Evolutionary conservation across 441 rosid genomes (phyloP), one percentile per base, ranked within the genome.

Genomic region (Arabidopsis hybrid): DNA sequence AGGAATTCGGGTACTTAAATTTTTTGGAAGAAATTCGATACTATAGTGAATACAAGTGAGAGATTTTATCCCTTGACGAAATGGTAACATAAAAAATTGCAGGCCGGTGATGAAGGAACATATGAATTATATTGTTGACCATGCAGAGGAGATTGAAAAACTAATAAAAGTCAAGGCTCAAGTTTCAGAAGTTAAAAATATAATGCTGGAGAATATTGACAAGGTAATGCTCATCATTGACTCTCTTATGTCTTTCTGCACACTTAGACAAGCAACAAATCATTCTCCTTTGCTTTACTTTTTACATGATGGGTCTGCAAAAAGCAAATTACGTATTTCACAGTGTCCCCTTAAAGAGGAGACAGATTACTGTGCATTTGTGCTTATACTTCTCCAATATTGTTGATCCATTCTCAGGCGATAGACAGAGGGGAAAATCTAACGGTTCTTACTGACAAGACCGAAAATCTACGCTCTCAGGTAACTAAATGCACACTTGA

Each of bases 101-200:
- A 90, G 97, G 84, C 92, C 96, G 67, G 35, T 87, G 8, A 86
- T 94, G 96, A 91, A 94, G 76, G 96, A 91, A 77, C 97, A 91
- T 82, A 93, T 90, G 98, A 88, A 90, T 73, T 90, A 91, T 75
- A 88, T 90, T 8, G 82, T 86, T 38, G 95, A 91, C 14, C 97
- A 90, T 42, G 88, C 97, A 11, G 95, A 91, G 58, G 96, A 94
- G 79, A 94, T 91, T 62, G 97, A 89, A 65, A 89, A 94, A 78
- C 82, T 94, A 71, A 72, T 88, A 61, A 94, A 94, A 83, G 97
- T 90, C 36, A 89, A 91, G 82, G 97, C 96, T 79, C 98, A 89
- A 83, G 98, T 94, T 83, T 91, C 97, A 39, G 90, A 83, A 83
- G 98, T 94, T 55, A 89, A 91, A 85, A 87, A 90, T 76, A 83